Percentiles rank a stretch among this genome's conserved stretches.
Evolutionary conservation across 2,329 filamentous ascomycete genomes (phyloP).

Genomic region (Epichloe scottii): DNA sequence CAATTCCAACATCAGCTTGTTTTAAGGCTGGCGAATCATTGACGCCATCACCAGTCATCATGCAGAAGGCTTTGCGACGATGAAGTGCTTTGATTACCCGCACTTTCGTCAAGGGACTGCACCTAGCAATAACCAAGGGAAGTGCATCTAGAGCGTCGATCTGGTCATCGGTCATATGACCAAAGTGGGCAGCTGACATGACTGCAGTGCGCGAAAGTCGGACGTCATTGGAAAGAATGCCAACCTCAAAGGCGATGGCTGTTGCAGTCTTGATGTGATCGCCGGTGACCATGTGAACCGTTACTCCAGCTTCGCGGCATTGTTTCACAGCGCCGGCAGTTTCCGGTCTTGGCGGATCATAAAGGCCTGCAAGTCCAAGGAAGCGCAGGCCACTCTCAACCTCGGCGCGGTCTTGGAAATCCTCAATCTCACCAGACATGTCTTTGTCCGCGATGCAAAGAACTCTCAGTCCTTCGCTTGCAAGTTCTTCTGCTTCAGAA

Average conservation of each 20-base stretch:
- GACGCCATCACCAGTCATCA: conserved; percentile 66
- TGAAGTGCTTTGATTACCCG: conserved; percentile 65
- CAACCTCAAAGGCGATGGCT: conserved; percentile 52
- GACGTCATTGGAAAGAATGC: conserved; percentile 36
- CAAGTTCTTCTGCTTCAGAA: conserved; percentile 41
- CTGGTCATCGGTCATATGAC: conserved; percentile 46
- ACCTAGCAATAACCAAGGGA: conserved; percentile 57
- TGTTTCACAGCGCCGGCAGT: conserved; percentile 46
- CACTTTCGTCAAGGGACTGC: conserved; percentile 60
- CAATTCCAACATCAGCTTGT: conserved; percentile 62
- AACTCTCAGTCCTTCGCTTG: conserved; percentile 52
- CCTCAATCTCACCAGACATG: conserved; percentile 23
- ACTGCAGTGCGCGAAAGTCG: conserved; percentile 30
- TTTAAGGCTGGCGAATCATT: conserved; percentile 65
- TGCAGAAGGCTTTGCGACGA: conserved; percentile 53
- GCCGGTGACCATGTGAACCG: conserved; percentile 58
- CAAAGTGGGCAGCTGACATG: conserved; percentile 52
- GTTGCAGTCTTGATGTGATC: conserved; percentile 57
- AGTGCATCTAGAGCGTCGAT: conserved; percentile 49
- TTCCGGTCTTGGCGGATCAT: conserved; percentile 59
- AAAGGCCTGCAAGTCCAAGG: conserved; percentile 59
- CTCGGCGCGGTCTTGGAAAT: conserved; percentile 34
- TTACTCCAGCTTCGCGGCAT: conserved; percentile 49
- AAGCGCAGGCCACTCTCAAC: conserved; percentile 48
- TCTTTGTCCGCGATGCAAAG: conserved; percentile 49